Conservation (phyloP, 805 yeast species). For the Lachancea sp. region DNA sequence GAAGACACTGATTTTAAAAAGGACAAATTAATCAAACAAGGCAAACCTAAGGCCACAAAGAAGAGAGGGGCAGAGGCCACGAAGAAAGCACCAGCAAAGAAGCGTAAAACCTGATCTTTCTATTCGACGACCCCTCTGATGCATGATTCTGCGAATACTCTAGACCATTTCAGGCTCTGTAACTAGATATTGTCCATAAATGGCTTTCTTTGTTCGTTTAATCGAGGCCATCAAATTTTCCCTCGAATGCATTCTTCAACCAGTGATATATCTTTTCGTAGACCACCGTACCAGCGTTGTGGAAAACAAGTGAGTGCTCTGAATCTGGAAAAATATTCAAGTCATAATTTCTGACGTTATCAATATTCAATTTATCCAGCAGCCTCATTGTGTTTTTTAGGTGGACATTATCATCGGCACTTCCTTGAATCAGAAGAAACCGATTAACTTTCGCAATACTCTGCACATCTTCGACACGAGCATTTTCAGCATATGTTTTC, state of each 20-base stretch:
- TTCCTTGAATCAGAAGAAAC: slow-evolving; percentile 71
- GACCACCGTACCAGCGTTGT: slow-evolving; percentile 72
- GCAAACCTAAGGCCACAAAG: slow-evolving; percentile 26
- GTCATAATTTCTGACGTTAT: slow-evolving; percentile 67
- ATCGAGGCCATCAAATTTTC: slow-evolving; percentile 24
- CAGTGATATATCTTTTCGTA: slow-evolving; percentile 65
- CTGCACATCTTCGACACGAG: slow-evolving; percentile 38
- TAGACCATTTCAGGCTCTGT: no score
- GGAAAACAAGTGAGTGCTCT: slow-evolving; percentile 73
- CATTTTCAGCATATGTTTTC: slow-evolving; percentile 42
- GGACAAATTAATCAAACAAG: slow-evolving; percentile 32
- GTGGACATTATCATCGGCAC: slow-evolving; percentile 82
- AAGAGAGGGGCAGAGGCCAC: slow-evolving; percentile 22
- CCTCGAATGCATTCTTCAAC: slow-evolving; percentile 54
- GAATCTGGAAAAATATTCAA: slow-evolving; percentile 89
- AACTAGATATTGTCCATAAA: no score
- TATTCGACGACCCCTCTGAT: no score
- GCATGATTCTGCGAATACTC: no score
- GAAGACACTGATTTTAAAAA: slow-evolving; percentile 34
- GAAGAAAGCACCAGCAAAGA: slow-evolving; percentile 12
- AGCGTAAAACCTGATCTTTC: slow-evolving; percentile 5
- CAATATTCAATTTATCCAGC: slow-evolving; percentile 50
- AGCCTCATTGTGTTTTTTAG: slow-evolving; percentile 60
- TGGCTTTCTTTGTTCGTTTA: no score
- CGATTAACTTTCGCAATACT: slow-evolving; percentile 44